phyloP scores from a whole-genome alignment of 192 early-diverging fungal genomes.

The Rhizoclosmatium globosum region DNA sequence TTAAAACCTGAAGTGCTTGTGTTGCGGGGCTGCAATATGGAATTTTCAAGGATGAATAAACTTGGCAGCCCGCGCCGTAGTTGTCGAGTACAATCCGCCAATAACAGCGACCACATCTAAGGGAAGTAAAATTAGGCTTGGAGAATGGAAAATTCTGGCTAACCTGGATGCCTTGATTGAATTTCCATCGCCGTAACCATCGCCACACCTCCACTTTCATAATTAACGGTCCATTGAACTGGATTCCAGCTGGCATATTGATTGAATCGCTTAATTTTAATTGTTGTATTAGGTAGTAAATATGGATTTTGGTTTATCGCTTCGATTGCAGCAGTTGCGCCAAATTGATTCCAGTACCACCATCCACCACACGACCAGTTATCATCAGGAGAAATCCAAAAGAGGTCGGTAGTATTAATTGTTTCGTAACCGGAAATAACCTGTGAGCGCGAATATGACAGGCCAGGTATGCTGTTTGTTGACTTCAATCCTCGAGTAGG shows the following conservation, averaged over 20 bases:
- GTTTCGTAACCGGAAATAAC: background rate
- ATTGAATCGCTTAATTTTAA: slow-evolving; percentile 22
- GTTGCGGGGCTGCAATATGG: background rate
- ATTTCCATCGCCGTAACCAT: background rate
- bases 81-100: background rate
- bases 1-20: background rate
- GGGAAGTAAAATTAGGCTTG: background rate
- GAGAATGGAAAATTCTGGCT: background rate
- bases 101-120: slow-evolving; percentile 12
- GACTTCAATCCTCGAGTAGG: too few relatives aligned
- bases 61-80: background rate
- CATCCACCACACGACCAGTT: background rate
- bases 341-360: slow-evolving; percentile 14
- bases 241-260: background rate
- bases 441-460: background rate
- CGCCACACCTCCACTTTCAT: background rate
- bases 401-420: background rate
- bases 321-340: background rate
- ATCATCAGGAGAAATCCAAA: background rate
- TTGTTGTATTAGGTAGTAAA: slow-evolving; percentile 21
- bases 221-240: background rate
- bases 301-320: background rate
- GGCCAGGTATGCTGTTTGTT: background rate
- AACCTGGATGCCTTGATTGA: background rate
- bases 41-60: background rate